phyloP scores from a whole-genome alignment of 176 grass and related monocot genomes.

The Areca catechu region DNA sequence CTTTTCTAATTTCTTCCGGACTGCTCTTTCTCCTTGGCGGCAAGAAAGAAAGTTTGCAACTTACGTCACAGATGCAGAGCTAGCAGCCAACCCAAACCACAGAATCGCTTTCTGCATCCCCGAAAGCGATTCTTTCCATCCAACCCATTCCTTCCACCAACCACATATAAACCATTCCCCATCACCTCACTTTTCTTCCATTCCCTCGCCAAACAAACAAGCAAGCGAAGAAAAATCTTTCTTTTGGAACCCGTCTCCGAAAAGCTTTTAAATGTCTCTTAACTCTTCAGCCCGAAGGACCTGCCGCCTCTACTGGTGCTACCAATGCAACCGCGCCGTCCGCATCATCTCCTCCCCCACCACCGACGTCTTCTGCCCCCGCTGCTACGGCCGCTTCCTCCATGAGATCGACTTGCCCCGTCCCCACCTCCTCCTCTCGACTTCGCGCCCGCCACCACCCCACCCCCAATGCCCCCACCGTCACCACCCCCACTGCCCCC shows the following conservation, averaged over 20 bases:
- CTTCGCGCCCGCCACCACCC: conserved; percentile 29
- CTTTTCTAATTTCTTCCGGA: too few species aligned
- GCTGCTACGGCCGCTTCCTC: conserved; percentile 80
- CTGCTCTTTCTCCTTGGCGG: too few species aligned
- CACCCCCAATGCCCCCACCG: conserved; percentile 5
- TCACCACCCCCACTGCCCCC: conserved; percentile 13
- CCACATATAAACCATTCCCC: too few species aligned
- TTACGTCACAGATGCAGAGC: too few species aligned
- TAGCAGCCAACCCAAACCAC: background rate
- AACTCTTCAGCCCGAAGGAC: conserved; percentile 21
- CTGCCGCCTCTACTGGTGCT: conserved; percentile 77
- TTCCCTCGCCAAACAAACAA: too few species aligned
- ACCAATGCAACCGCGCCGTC: conserved; percentile 61
- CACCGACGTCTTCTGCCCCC: conserved; percentile 78
- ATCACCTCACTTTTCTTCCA: background rate
- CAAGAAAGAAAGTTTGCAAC: too few species aligned
- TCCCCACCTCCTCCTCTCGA: conserved; percentile 23
- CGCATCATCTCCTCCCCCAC: conserved; percentile 54
- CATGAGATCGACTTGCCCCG: conserved; percentile 67
- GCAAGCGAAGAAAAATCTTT: too few species aligned
- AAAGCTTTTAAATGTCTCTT: conserved; percentile 6
- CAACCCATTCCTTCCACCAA: background rate
- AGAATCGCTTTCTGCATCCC: conserved; percentile 42
- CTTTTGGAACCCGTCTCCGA: too few species aligned
- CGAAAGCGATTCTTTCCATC: conserved; percentile 58